Conservation (phyloP, 805 yeast genomes). For the Metschnikowia reukaufii region DNA sequence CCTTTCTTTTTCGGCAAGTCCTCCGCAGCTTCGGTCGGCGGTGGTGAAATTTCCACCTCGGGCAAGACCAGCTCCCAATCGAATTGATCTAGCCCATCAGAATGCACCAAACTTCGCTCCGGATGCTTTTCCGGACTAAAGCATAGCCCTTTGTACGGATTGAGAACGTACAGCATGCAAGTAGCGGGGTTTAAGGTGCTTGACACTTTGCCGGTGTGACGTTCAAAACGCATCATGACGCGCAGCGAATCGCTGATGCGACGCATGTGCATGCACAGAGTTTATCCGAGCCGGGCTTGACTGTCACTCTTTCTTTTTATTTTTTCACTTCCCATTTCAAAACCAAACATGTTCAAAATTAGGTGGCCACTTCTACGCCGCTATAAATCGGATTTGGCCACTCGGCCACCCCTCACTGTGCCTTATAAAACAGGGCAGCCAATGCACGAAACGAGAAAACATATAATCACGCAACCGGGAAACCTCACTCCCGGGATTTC, state of each 20-base stretch:
- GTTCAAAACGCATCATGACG: conserved; percentile 7
- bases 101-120: not conserved
- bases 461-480: conserved; percentile 66
- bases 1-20: conserved; percentile 5
- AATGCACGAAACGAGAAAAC: conserved; percentile 78
- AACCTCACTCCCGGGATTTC: conserved; percentile 86
- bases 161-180: conserved; percentile 17
- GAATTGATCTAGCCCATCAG: conserved; percentile 17
- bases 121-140: conserved; percentile 8
- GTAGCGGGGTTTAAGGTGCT: not conserved
- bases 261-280: conserved; percentile 9
- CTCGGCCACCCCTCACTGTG: conserved; percentile 27
- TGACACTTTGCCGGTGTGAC: not conserved
- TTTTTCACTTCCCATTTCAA: no score
- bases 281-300: conserved; percentile 7
- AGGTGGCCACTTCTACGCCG: conserved; percentile 9
- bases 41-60: conserved; percentile 3
- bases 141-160: conserved; percentile 23
- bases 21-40: not conserved
- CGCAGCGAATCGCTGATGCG: conserved; percentile 6
- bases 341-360: not conserved
- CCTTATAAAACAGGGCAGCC: conserved; percentile 77
- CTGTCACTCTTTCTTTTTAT: not conserved
- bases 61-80: conserved; percentile 15
- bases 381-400: conserved; percentile 9